Evolutionary conservation across 306 rosid genomes (phyloP).

Genomic region (Medicago ruthenica): DNA sequence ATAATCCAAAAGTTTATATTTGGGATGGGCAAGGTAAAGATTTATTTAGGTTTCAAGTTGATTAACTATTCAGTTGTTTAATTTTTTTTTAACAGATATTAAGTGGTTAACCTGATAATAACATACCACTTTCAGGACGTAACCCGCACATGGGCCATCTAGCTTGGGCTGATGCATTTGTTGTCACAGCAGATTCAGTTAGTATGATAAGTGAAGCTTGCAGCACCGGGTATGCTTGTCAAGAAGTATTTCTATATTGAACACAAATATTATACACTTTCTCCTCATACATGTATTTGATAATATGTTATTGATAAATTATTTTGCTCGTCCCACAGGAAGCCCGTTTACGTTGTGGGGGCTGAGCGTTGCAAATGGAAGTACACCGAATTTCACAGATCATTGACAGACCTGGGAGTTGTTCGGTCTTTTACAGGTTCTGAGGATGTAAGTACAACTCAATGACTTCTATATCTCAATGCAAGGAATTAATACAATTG

Average conservation of each 20-base stretch:
- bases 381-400: slow-evolving; percentile 75
- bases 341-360: slow-evolving; percentile 85
- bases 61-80: slow-evolving; percentile 20
- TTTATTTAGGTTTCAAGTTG: slow-evolving; percentile 27
- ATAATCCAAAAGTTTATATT: slow-evolving; percentile 79
- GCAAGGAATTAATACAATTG: slow-evolving; percentile 31
- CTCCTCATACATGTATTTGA: not conserved
- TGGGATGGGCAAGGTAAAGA: slow-evolving; percentile 85
- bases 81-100: slow-evolving; percentile 31
- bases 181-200: slow-evolving; percentile 94
- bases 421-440: slow-evolving; percentile 89
- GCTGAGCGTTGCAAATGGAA: slow-evolving; percentile 91
- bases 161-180: slow-evolving; percentile 96
- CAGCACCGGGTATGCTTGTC: slow-evolving; percentile 87
- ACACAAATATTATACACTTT: slow-evolving; percentile 23
- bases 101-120: slow-evolving; percentile 25
- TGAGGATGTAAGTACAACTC: slow-evolving; percentile 76
- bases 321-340: slow-evolving; percentile 56
- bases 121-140: slow-evolving; percentile 61
- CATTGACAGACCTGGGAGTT: slow-evolving; percentile 75
- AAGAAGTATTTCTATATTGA: slow-evolving; percentile 24
- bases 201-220: slow-evolving; percentile 92
- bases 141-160: slow-evolving; percentile 88
- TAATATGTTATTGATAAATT: slow-evolving; percentile 6
- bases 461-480: not conserved